phyloP scores from a whole-genome alignment of 257 asterid genomes.

The Solanum piurae region DNA sequence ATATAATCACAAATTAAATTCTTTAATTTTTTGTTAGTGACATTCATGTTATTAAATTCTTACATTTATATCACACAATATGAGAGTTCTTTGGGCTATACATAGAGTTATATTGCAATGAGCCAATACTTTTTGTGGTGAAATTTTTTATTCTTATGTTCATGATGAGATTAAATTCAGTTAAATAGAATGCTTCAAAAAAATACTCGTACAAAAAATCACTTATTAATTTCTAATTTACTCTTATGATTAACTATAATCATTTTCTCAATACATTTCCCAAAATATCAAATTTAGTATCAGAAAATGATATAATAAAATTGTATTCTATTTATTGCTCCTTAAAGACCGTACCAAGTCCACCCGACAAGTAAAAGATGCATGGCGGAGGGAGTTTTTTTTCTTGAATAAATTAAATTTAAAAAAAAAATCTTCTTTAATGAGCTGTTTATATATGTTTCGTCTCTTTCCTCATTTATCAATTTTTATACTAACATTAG shows the following conservation, averaged over 20 bases:
- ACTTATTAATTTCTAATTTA: too few relatives aligned
- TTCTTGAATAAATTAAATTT: background rate
- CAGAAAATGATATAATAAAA: too few relatives aligned
- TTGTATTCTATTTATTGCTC: background rate
- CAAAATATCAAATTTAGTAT: too few relatives aligned
- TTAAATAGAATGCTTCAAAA: background rate
- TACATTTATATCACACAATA: background rate
- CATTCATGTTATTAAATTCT: background rate
- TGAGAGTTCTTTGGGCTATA: background rate
- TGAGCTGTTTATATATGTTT: background rate
- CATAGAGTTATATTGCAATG: background rate
- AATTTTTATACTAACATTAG: background rate
- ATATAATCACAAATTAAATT: background rate
- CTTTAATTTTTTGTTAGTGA: background rate
- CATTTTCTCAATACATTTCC: too few relatives aligned
- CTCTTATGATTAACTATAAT: too few relatives aligned
- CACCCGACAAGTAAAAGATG: too few relatives aligned
- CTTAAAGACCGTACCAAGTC: rapidly evolving
- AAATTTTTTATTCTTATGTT: background rate
- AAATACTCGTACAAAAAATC: background rate
- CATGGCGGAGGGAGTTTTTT: background rate
- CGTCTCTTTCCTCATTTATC: background rate
- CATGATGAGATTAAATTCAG: background rate
- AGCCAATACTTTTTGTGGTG: background rate
- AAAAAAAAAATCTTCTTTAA: background rate